Base-by-base conservation (phyloP, 2,329 filamentous ascomycete genomes). In the Polychaeton citri region DNA sequence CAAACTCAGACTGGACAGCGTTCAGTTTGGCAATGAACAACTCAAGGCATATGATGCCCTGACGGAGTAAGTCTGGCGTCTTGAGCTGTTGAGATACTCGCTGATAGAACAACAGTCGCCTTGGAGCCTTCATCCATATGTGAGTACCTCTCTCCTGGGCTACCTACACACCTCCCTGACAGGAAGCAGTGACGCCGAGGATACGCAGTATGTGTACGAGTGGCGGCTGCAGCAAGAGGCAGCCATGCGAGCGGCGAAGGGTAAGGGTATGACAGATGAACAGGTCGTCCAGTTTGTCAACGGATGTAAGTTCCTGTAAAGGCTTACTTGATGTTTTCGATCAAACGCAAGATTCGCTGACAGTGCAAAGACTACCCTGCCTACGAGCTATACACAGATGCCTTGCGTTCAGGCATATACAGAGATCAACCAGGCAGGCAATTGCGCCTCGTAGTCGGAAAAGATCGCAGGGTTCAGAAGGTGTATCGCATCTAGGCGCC, bases 221-320 rank as follows among this genome's bases (percentile, higher is more conserved):
- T 94, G 87, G 87, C 74, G 86, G 10, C 63, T 77, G 47, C 68
- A 94, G 61, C 84, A 93, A 60, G 86, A 94, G 60, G 70, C 71
- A 33, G 71, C 71, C 39, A 65, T 94, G 48, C 72, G 81, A 17
- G 64, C 64, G 6, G 60, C 68, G 16, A 80, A 72, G 44, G 84
- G 81, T 1, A 70, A 68, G 0, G 86, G 84, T 19, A 94, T 94
- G 87, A 80, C 74, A 1, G 78, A 83, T 46, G 79, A 84, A 38
- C 72, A 88, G 55, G 83, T 94, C 30, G 66, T 74, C 38, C 65
- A 69, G 32, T 94, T 94, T 56, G 81, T 83, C 12, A 71, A 79
- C 52, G 74, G 75, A 43, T 76, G 68, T 72, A 52, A 44, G 67
- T 58, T 40, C 24, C 19, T 9, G 33, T n/a, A n/a, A n/a, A 30